Evolutionary conservation across 257 asterid genomes (phyloP), one percentile per base, ranked within the genome.

Genomic region (Solanum piurae): DNA sequence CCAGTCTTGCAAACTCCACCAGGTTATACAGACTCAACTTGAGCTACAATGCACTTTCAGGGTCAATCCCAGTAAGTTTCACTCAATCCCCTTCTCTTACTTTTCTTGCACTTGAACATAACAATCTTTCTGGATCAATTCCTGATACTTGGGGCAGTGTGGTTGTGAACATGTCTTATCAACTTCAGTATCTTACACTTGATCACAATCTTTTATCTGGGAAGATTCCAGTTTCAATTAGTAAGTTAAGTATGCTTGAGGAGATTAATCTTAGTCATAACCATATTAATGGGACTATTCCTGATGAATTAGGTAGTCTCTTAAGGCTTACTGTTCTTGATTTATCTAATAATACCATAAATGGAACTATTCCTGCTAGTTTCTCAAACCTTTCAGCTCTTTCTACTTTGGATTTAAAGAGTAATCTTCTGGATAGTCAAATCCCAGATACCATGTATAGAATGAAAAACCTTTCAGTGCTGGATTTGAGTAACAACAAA

Each of bases 81-180:
- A 83, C 91, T 88, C 92, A 86, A 27, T 90, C 93, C 0, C 89
- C 90, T 12, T 92, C 98, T 58, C 95, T 96, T 66, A 91, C 90
- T 64, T 96, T 95, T 90, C 98, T 97, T 74, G 95, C 97, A 87
- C 96, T 97, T 69, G 94, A 92, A 52, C 91, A 91, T 25, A 97
- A 97, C 72, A 93, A 93, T 88, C 92, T 97, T 42, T 93, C 98
- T 21, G 98, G 98, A 46, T 86, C 89, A 60, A 88, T 96, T 58
- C 97, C 97, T 29, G 92, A 91, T 83, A 38, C 91, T 83, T 95
- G 97, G 98, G 94, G 92, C 1, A 86, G 80, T 71, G 52, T 44
- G 27, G 25, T 73, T 69, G 87, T 9, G 11, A 88, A 87, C 66
- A n/a, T 21, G 46, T 84, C 93, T 88, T 92, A 88, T 86, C 91